Evolutionary conservation across 176 grass and related monocot species (phyloP), one percentile per base, ranked within the genome.

Genomic region (Guadua angustifolia): DNA sequence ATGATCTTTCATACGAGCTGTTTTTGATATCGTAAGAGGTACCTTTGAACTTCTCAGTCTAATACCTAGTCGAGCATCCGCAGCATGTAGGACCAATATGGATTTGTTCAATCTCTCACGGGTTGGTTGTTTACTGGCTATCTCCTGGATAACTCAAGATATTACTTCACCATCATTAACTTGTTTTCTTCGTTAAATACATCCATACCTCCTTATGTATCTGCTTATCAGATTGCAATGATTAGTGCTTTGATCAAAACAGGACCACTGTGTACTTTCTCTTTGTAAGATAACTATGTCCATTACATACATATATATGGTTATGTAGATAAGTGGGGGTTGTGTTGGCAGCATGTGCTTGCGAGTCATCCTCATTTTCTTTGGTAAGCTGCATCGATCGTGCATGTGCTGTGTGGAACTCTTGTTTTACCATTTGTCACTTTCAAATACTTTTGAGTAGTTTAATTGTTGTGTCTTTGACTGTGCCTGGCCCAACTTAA

Each of bases 151-250:
- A 65, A n/a, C 43, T 79, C 68, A 22, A 50, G 68, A 80, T 71
- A 24, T 86, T 49, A 61, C 56, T 44, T 62, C 64, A n/a, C n/a
- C 60, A 33, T 57, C 50, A 68, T 65, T 63, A 66, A 29, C 29
- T 51, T 52, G 0, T 51, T 78, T 51, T 35, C 4, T 73, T 80
- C 69, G 19, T 46, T 75, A 32, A 18, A 33, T 68, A 73, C 46
- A 43, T 6, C 60, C 49, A 45, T 36, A 49, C 26, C 26, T 64
- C 45, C 12, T 1, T 79, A 40, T 79, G 9, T 79, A 26, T 15
- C 74, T 85, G 26, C 29, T 84, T 75, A 73, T 67, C 46, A 75
- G n/a, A 75, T 52, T 84, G 45, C 71, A 56, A 84, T 56, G 46
- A 75, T 75, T 29, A 57, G 24, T 77, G 16, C 61, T 85, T 66